Base-by-base conservation (phyloP, 192 early-diverging fungal species). In the Linnemannia elongata region DNA sequence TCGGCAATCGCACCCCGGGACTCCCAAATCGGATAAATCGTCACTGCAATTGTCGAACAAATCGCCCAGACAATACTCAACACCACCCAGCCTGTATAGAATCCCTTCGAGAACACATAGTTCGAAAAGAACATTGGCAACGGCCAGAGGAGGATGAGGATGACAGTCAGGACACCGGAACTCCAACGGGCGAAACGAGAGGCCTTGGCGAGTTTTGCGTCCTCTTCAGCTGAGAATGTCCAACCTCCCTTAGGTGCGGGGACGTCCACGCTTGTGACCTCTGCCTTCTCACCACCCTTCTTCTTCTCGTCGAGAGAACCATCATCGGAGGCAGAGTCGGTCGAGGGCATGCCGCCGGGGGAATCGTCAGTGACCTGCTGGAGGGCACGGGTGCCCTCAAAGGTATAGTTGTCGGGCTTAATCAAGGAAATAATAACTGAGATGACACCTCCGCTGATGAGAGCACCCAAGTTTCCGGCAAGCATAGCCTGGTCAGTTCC, bases 401-500 rank as follows among this genome's bases (percentile, higher is more conserved):
- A 95, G 27, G 94, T 88, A 72, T 90, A 95, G 76, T 94, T 88
- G 70, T 94, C 94, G 0, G 94, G 93, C 52, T 93, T 89, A 44
- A 91, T 36, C 45, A 60, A 68, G 8, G 85, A 78, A 24, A 87
- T 49, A 7, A 81, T 52, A 0, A 80, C 72, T 1, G 85, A 87
- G 45, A 87, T 87, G 20, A 75, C 22, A 2, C 85, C 85, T 22
- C 85, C 85, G 42, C 85, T 74, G 33, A 87, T 42, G 60, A 87
- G 10, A 0, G 90, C 91, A 4, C 90, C 91, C 52, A 95, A 71
- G 78, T 95, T 96, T 15, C 94, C 94, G 3, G 94, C 93, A 83
- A 96, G 91, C 94, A 95, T 95, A 24, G 94, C 95, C 66, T 95
- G 93, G 74, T 95, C 94, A 17, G 84, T 91, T 49, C 90, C 89